Base-by-base conservation (phyloP, 2,329 filamentous ascomycete species). In the Microsporum ferrugineum region DNA sequence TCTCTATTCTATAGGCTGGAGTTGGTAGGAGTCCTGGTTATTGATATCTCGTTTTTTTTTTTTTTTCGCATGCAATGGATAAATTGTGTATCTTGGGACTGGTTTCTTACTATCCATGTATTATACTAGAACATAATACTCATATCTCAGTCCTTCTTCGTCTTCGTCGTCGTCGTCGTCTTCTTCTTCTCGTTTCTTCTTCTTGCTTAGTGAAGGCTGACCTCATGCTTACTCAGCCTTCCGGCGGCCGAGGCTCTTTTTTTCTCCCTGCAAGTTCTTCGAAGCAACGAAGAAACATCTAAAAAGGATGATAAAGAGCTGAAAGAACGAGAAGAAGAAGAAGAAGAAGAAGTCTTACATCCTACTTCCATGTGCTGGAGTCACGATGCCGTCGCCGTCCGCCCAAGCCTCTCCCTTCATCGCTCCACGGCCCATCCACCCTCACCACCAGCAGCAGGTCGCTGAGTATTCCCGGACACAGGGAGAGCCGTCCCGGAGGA, bases 301-400 rank as follows among this genome's bases (percentile, higher is more conserved):
- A 43, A 36, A 43, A 43, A n/a, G 17, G 17, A n/a, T 5, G 39
- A 43, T 43, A 43, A 43, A 43, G 39, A n/a, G 14, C 5, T 36
- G 14, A 5, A n/a, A 43, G 5, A n/a, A 43, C 39, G 10, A 43
- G 39, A 43, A 14, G 39, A 6, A 6, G 17, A 5, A 43, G 39
- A 43, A 5, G n/a, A 12, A n/a, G 14, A 43, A n/a, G 5, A n/a
- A 43, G 7, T 2, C 39, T 6, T 5, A 6, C 27, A 33, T 27
- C 3, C 27, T 31, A 10, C 49, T 33, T 14, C 14, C 5, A 53
- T n/a, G 29, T 12, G 10, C 14, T 14, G 7, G 39, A n/a, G 14
- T 38, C 67, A 70, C 67, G 65, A 83, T 83, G 81, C 74, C 78
- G 53, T 77, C 81, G 61, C 75, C 83, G 62, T 81, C 82, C n/a